Evolutionary conservation across 257 asterid species (phyloP).

Genomic region (Cynanchum wilfordii): DNA sequence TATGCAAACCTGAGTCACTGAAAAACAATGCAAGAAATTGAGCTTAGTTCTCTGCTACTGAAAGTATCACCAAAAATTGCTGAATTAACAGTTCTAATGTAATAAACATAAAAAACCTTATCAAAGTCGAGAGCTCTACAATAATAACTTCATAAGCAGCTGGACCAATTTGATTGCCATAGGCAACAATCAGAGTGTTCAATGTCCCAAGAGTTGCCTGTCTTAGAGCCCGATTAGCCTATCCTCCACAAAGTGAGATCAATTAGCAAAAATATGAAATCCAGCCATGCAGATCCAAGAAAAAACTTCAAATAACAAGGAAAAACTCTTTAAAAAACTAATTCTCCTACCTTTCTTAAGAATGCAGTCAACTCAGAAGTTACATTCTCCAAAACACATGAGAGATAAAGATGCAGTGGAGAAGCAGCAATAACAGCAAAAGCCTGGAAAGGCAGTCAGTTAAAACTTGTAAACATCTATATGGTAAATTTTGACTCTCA

Average conservation of each 20-base stretch:
- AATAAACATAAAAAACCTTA: constrained; percentile 49
- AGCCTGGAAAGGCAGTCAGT: constrained; percentile 52
- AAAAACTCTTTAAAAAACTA: too few relatives aligned
- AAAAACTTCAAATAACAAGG: not conserved
- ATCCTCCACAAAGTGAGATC: constrained; percentile 26
- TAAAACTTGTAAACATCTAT: constrained; percentile 5
- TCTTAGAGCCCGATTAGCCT: constrained; percentile 96
- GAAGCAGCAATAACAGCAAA: constrained; percentile 95
- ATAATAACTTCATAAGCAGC: constrained; percentile 92
- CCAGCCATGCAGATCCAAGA: too few relatives aligned
- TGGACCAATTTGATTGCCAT: constrained; percentile 87
- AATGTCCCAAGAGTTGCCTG: constrained; percentile 96
- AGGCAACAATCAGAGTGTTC: constrained; percentile 83
- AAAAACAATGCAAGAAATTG: constrained; percentile 17
- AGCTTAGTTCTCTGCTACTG: constrained; percentile 3
- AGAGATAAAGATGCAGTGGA: constrained; percentile 81
- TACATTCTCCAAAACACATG: constrained; percentile 83
- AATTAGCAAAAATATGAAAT: constrained; percentile 3
- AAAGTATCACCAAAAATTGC: not conserved
- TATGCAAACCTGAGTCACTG: constrained; percentile 95
- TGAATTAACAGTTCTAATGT: constrained; percentile 1
- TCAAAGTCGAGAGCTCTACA: constrained; percentile 87
- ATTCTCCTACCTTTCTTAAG: constrained; percentile 63
- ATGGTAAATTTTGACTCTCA: not conserved
- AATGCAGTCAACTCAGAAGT: constrained; percentile 93